Conservation (phyloP, 306 rosid genomes). For the Medicago truncatula region MtrunA17r5.0-ANR NC_053046.1:1198501-1199000, state of each 20-base stretch:
- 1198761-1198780: no score
- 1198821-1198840: no score
- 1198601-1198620: constrained; percentile 45
- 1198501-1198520: constrained; percentile 32
- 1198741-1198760: no score
- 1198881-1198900: constrained; percentile 88
- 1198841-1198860: constrained; percentile 72
- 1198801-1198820: no score
- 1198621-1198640: constrained; percentile 51
- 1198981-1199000: constrained; percentile 27
- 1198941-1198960: constrained; percentile 78
- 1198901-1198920: constrained; percentile 92
- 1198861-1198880: constrained; percentile 55
- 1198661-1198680: constrained; percentile 75
- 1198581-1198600: constrained; percentile 46
- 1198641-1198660: constrained; percentile 60
- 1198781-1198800: no score
- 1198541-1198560: constrained; percentile 45
- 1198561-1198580: constrained; percentile 49
- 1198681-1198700: constrained; percentile 78
- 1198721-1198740: constrained; percentile 23
- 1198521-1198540: constrained; percentile 45
- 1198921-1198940: constrained; percentile 79
- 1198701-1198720: constrained; percentile 44
- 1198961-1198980: constrained; percentile 60